Base-by-base conservation (phyloP, 768 basidiomycete genomes). In the Mycena chlorophos region DNA sequence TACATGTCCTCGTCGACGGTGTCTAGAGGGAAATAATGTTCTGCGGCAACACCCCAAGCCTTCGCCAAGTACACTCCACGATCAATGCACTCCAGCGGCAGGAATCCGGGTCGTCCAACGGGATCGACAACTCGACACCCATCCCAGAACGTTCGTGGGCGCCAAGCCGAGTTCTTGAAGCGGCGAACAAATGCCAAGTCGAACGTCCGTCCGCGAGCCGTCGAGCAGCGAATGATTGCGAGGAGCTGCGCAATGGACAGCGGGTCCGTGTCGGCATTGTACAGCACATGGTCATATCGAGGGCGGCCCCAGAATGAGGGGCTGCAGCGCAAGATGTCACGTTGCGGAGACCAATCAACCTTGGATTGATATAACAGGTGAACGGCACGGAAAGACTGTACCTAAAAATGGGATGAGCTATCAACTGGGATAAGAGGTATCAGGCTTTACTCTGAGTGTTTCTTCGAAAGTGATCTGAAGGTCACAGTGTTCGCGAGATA, bases 311-410 rank as follows among this genome's bases (percentile, higher is more conserved):
- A 42, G 49, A 67, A 67, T 0, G 16, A 22, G 1, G 67, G 64
- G 40, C 45, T 63, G 57, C 56, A 68, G 6, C 38, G 37, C 0
- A 69, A 55, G 25, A 66, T 28, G 34, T 68, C 60, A 4, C 12
- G 8, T 42, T 56, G 48, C 17, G 10, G 10, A 8, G 31, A 8
- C 31, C 31, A 34, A 17, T 34, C 31, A 17, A 34, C 42, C 23
- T 4, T 3, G 4, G 42, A 57, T 13, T 26, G 16, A 40, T 51
- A 57, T 22, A 12, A 4, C 8, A 47, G 49, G 31, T 34, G 31
- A 17, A 34, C 17, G 31, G 31, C 31, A 17, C 31, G 31, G 17
- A 34, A 34, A 17, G 31, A 34, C 17, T 34, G 31, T 8, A 34
- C 17, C 31, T 34, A 34, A 8, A 8, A 17, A 34, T n/a, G n/a